These are phyloP conservation scores for Paraleonurus japonicus DNA, from an alignment of 257 asterid genomes.

Conservation along the genomic window DNA sequence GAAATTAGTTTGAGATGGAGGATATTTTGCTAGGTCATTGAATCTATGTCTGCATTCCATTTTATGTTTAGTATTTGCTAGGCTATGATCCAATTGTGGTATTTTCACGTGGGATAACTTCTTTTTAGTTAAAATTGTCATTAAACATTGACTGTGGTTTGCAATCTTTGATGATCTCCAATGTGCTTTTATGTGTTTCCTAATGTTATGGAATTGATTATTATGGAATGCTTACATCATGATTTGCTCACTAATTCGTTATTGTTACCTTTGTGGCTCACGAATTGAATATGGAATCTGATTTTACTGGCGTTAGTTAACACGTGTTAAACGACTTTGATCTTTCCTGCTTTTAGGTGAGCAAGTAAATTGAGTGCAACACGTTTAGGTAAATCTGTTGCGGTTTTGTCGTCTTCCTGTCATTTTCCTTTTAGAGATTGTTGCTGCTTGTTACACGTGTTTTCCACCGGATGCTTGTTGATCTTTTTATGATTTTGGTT, in stretches of 20 bases:
- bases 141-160: neutral
- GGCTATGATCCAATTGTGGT: neutral
- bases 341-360: neutral
- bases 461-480: neutral
- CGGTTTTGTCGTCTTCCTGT: neutral
- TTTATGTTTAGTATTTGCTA: constrained; percentile 5
- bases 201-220: neutral
- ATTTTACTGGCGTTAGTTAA: neutral
- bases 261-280: neutral
- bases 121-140: neutral
- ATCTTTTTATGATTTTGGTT: neutral
- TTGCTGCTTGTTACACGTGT: neutral
- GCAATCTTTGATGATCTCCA: neutral
- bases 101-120: neutral
- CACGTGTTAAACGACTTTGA: neutral
- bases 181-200: neutral
- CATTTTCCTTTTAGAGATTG: neutral
- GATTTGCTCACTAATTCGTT: neutral
- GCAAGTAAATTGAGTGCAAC: neutral
- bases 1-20: neutral
- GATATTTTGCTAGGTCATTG: neutral
- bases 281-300: neutral
- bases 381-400: neutral
- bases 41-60: neutral
- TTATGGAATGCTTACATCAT: neutral